Conservation (phyloP, 495 filamentous ascomycete species). For the Chaetomium tenue region DNA sequence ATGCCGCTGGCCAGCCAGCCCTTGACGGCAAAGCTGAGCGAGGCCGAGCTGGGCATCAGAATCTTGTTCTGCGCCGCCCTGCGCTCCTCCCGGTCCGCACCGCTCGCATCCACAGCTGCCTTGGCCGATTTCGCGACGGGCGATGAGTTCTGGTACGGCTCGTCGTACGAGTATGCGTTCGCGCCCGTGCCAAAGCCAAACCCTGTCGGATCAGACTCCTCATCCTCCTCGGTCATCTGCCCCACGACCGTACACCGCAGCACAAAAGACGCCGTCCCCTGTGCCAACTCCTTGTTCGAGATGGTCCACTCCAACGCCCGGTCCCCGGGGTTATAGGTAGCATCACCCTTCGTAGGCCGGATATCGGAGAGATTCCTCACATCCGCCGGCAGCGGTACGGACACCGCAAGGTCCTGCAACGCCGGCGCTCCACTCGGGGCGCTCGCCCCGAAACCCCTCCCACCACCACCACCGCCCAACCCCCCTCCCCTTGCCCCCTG, state of each 20-base stretch:
- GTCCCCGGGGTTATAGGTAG: constrained; percentile 70
- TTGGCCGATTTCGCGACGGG: constrained; percentile 36
- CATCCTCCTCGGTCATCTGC: constrained; percentile 53
- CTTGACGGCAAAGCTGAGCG: constrained; percentile 84
- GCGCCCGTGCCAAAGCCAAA: constrained; percentile 42
- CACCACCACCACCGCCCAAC: constrained; percentile 15
- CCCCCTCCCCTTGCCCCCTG: constrained; percentile 48
- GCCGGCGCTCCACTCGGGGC: constrained; percentile 51
- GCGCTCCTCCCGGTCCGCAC: constrained; percentile 47
- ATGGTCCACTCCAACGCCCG: constrained; percentile 80
- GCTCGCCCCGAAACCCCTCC: constrained; percentile 34
- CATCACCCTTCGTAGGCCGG: constrained; percentile 79
- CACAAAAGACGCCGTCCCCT: constrained; percentile 64
- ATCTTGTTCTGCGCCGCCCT: constrained; percentile 69
- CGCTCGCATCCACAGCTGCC: constrained; percentile 42
- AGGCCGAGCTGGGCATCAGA: constrained; percentile 87
- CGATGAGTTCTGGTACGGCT: constrained; percentile 50
- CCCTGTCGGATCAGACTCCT: constrained; percentile 47
- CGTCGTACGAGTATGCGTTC: constrained; percentile 62
- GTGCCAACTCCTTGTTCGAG: constrained; percentile 60
- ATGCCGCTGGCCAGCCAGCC: constrained; percentile 96
- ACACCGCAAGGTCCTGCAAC: constrained; percentile 78
- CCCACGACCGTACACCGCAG: constrained; percentile 79
- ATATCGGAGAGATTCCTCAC: constrained; percentile 89
- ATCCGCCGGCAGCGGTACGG: constrained; percentile 72